These are phyloP conservation scores for Globisporangium nagaii DNA, from an alignment of 352 stramenopile genomes.

Conservation along the genomic window DNA sequence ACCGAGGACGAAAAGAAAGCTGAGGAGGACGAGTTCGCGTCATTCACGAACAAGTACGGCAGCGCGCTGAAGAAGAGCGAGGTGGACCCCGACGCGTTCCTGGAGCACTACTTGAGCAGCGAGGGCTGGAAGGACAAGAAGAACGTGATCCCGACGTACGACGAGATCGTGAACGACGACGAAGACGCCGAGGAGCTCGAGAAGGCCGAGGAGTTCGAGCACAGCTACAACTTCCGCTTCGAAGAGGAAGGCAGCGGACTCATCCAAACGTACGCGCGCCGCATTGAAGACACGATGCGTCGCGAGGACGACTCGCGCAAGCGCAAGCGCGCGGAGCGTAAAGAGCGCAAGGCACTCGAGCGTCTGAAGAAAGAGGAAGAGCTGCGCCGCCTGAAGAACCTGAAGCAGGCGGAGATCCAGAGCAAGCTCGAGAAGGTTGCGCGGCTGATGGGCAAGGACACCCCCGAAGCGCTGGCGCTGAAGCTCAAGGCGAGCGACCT, in stretches of 20 bases:
- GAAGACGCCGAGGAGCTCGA: slow-evolving; percentile 91
- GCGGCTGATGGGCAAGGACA: slow-evolving; percentile 69
- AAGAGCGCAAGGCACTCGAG: slow-evolving; percentile 94
- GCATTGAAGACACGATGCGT: slow-evolving; percentile 88
- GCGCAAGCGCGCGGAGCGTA: slow-evolving; percentile 91
- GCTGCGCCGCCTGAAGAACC: slow-evolving; percentile 96
- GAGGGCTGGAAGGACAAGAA: slow-evolving; percentile 84
- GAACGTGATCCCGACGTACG: slow-evolving; percentile 55
- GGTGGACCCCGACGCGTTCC: slow-evolving; percentile 67
- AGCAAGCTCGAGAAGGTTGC: slow-evolving; percentile 91
- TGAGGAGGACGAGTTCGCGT: slow-evolving; percentile 65
- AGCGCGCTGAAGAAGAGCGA: slow-evolving; percentile 53
- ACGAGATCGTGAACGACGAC: slow-evolving; percentile 85
- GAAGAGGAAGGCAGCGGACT: slow-evolving; percentile 92
- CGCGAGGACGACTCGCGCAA: slow-evolving; percentile 96
- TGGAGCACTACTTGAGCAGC: slow-evolving; percentile 74
- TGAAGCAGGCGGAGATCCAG: slow-evolving; percentile 96
- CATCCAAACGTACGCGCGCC: slow-evolving; percentile 82
- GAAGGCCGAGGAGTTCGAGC: slow-evolving; percentile 96
- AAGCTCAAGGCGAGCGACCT: slow-evolving; percentile 60
- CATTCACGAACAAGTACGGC: slow-evolving; percentile 64
- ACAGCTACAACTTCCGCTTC: slow-evolving; percentile 99
- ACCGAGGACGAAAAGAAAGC: slow-evolving; percentile 42
- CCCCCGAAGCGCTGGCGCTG: slow-evolving; percentile 39
- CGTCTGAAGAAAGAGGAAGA: slow-evolving; percentile 97